A percentile compares a stretch with the other conserved stretches of the same genome.
These are phyloP conservation scores for Colletotrichum tropicicola DNA, from an alignment of 2,329 filamentous ascomycete species.

Conservation along the genomic window DNA sequence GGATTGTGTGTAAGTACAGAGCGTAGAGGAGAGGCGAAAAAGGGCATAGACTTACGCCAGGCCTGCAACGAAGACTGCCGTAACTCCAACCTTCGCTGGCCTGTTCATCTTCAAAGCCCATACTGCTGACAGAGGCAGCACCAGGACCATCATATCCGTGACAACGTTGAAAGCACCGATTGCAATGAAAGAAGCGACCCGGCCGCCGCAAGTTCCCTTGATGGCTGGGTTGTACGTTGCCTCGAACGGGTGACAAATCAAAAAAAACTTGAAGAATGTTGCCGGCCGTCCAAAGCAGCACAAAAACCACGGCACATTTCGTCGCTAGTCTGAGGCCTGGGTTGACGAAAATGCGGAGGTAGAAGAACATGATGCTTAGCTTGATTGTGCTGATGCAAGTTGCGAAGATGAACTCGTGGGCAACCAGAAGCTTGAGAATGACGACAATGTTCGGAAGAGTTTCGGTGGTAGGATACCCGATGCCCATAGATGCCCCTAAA, in stretches of 20 bases:
- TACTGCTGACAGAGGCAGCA: slow-evolving; percentile 46
- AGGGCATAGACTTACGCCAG: slow-evolving; percentile 37
- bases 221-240: slow-evolving; percentile 36
- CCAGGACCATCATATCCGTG: slow-evolving; percentile 46
- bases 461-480: background rate
- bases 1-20: background rate
- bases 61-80: slow-evolving; percentile 37
- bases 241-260: slow-evolving; percentile 37
- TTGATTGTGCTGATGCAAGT: background rate
- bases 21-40: background rate
- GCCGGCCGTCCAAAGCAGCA: slow-evolving; percentile 31
- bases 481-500: background rate
- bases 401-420: background rate
- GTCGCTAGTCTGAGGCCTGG: slow-evolving; percentile 11
- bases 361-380: background rate
- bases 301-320: too few species aligned
- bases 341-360: background rate
- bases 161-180: slow-evolving; percentile 48
- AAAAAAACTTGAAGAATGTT: slow-evolving; percentile 36
- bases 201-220: slow-evolving; percentile 43
- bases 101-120: slow-evolving; percentile 43
- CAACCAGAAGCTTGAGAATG: background rate
- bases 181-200: slow-evolving; percentile 45
- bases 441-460: background rate
- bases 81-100: slow-evolving; percentile 38